Evolutionary conservation across 1,284 basidiomycete species (phyloP), one percentile per base, ranked within the genome.

Genomic region (Lentinula novae-zelandiae): DNA sequence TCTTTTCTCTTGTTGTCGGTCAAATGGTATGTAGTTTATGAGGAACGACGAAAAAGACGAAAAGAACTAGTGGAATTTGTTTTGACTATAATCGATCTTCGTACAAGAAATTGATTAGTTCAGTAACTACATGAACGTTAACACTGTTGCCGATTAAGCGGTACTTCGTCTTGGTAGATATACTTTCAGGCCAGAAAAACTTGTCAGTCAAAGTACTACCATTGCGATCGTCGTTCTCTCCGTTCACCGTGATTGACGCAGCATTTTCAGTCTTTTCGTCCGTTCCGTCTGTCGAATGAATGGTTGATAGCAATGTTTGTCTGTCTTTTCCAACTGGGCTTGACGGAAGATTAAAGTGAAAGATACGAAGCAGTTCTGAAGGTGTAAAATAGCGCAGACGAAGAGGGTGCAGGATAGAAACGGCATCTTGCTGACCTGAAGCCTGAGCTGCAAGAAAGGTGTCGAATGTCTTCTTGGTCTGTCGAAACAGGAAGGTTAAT

Each of bases 101-200:
- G 57, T 82, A 82, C 48, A 89, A 71, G 70, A 84, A 85, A 27
- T 78, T 71, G 42, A 89, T 78, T 40, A 89, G 74, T 56, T 76
- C 71, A 50, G 77, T 75, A 2, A 89, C 85, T 3, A 91, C 89
- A 59, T 76, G 76, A 3, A 92, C 87, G 72, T 92, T 92, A 5
- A 92, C 84, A 62, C 89, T 91, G 69, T 92, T 92, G 22, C 90
- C 90, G 62, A 92, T 86, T 33, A 92, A 73, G 50, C 83, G 80
- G 66, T 92, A 92, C 67, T 84, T 84, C 8, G 85, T 83, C 71
- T 88, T 91, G 0, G 67, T 78, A 2, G 86, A 85, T 7, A 89
- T 71, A 3, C 69, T 69, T 10, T 70, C 66, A 3, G 89, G 89
- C 89, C 89, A 92, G 31, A 68, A 59, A 66, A 90, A 88, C 50